Evolutionary conservation across 2,329 filamentous ascomycete genomes (phyloP), one percentile per base, ranked within the genome.

Genomic region (Alternaria ethzedia): DNA sequence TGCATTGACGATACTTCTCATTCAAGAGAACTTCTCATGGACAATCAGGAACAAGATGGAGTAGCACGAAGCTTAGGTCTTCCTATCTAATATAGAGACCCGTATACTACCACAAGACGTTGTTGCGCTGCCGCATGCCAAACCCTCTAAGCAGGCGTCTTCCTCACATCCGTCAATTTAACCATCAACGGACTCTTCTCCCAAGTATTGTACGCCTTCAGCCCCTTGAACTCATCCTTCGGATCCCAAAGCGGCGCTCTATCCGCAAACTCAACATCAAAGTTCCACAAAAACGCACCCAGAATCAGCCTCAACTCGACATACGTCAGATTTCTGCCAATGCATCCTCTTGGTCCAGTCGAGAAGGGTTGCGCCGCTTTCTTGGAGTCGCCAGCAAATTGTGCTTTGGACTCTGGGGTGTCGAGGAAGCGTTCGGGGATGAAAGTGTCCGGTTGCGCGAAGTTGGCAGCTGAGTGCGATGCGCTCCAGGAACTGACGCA

Each of bases 341-440:
- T 77, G 50, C 77, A 79, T 5, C 70, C 72, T 17, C 76, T 58
- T 1, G 75, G 77, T 5, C 77, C 77, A 0, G 70, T 63, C 4
- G 72, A 74, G 51, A 79, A 79, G 0, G 77, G 77, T 45, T 78
- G 74, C 5, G 70, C 66, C 8, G 75, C 77, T 36, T 74, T 75
- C 60, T 71, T 76, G 13, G 72, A 57, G 46, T 79, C 76, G 26
- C 41, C 50, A 6, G 30, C 59, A 32, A 64, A 78, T 26, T 54
- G 57, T 10, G 45, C 49, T 26, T 70, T 70, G 1, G 60, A 63
- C 11, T 69, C 66, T 4, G 70, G 58, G 0, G 65, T 69, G 13
- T 74, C 72, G 4, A 80, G 63, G 69, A 75, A 80, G 12, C 79
- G 71, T 64, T 81, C 79, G 0, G 79, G 79, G 21, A 76, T 67